phyloP scores from a whole-genome alignment of 2,329 filamentous ascomycete species.

The Xylaria sp. region DNA sequence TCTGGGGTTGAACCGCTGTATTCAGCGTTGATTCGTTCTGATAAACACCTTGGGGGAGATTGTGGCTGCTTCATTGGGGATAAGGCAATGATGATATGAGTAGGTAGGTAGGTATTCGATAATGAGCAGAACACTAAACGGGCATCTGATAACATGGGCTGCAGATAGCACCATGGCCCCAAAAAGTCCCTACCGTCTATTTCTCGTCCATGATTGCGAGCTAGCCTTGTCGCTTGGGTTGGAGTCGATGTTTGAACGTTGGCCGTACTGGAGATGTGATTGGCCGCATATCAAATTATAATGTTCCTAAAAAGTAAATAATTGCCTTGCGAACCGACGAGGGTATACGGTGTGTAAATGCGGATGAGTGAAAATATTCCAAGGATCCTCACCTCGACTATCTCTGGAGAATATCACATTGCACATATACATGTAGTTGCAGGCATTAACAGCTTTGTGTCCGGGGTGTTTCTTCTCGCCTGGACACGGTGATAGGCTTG shows the following conservation, averaged over 20 bases:
- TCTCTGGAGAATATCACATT: not conserved
- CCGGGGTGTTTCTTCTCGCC: no score
- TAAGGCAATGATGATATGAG: not conserved
- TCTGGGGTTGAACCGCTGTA: not conserved
- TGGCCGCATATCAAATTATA: constrained; percentile 15
- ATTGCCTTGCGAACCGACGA: constrained; percentile 1
- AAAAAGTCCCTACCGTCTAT: constrained; percentile 16
- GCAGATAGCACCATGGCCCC: not conserved
- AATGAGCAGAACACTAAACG: not conserved
- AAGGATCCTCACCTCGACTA: no score
- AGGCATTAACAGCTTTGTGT: no score
- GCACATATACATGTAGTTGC: no score
- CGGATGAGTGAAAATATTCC: not conserved
- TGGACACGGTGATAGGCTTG: not conserved
- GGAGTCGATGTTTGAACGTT: constrained; percentile 11
- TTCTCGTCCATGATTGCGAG: no score
- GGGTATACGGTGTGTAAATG: not conserved
- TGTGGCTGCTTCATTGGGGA: not conserved
- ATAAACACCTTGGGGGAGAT: constrained; percentile 9
- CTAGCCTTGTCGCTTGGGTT: constrained; percentile 12
- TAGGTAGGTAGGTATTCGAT: no score
- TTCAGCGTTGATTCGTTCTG: not conserved
- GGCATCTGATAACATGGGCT: not conserved
- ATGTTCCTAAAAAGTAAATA: constrained; percentile 1
- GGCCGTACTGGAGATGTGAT: not conserved